Evolutionary conservation across 225 moss, liverwort and hornwort species (phyloP).

Genomic region (Neckera pumila): DNA sequence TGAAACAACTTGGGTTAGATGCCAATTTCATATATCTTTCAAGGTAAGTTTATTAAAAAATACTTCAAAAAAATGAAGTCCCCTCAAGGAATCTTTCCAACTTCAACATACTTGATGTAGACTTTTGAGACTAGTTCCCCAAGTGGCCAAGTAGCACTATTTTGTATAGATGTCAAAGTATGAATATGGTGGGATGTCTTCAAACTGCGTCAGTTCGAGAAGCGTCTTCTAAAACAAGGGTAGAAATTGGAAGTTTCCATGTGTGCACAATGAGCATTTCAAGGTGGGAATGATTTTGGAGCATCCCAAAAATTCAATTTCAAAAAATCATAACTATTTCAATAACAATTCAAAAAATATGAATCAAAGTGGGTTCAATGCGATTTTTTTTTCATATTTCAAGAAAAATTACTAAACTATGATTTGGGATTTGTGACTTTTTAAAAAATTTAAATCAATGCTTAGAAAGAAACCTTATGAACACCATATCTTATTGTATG

Average conservation of each 20-base stretch:
- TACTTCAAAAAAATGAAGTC: no score
- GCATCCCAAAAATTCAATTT: no score
- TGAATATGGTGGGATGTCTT: accelerated
- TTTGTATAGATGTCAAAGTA: no score
- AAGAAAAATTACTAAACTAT: no score
- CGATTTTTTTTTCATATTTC: no score
- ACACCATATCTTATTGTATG: not conserved
- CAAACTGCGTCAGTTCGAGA: accelerated
- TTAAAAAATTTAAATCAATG: accelerated
- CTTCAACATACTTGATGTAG: not conserved
- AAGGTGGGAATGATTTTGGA: not conserved
- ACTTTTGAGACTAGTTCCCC: not conserved
- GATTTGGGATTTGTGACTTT: no score
- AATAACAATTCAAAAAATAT: not conserved
- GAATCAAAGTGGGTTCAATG: no score
- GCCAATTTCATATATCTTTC: not conserved
- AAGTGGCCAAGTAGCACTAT: not conserved
- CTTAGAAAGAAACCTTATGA: no score
- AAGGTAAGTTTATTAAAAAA: no score
- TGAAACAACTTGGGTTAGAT: not conserved
- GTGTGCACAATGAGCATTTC: not conserved
- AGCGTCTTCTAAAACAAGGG: not conserved
- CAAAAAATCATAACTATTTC: not conserved
- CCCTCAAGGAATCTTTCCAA: not conserved
- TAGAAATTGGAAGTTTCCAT: not conserved